Percentiles rank a stretch among this genome's conserved stretches.
Evolutionary conservation across 2,329 filamentous ascomycete species (phyloP).

Genomic region (Cladobotryum mycophilum): DNA sequence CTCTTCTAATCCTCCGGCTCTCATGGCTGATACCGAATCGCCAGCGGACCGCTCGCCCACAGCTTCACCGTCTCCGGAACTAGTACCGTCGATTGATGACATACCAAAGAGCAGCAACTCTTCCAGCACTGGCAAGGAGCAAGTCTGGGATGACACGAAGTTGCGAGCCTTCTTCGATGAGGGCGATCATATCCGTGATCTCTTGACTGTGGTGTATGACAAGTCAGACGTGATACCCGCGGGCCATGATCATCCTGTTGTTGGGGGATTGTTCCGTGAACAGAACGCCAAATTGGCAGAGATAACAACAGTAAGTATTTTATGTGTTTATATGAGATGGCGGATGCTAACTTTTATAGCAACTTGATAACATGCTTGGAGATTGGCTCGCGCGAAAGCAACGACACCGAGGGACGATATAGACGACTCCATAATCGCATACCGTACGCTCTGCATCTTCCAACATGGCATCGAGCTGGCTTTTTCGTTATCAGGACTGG

Average conservation of each 20-base stretch:
- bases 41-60: constrained; percentile 59
- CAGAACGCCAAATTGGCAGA: constrained; percentile 81
- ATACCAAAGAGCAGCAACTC: constrained; percentile 30
- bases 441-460: neutral
- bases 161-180: constrained; percentile 89
- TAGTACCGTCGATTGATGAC: constrained; percentile 42
- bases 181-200: constrained; percentile 78
- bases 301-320: constrained; percentile 63
- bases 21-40: constrained; percentile 66
- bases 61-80: constrained; percentile 59
- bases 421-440: constrained; percentile 4
- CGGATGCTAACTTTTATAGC: constrained; percentile 35
- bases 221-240: constrained; percentile 77
- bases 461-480: neutral
- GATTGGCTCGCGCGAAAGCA: constrained; percentile 72
- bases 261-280: constrained; percentile 73
- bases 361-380: constrained; percentile 81
- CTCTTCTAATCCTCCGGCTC: constrained; percentile 52
- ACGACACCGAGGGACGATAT: constrained; percentile 49
- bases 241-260: constrained; percentile 78
- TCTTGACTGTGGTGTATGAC: constrained; percentile 88
- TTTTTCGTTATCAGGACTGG: neutral
- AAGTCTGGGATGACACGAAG: constrained; percentile 78
- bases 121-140: constrained; percentile 30
- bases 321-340: neutral